Percentiles rank a stretch among this genome's conserved stretches.
Conservation (phyloP, 1,284 basidiomycete genomes). For the Phylloboletellus chloephorus region DNA sequence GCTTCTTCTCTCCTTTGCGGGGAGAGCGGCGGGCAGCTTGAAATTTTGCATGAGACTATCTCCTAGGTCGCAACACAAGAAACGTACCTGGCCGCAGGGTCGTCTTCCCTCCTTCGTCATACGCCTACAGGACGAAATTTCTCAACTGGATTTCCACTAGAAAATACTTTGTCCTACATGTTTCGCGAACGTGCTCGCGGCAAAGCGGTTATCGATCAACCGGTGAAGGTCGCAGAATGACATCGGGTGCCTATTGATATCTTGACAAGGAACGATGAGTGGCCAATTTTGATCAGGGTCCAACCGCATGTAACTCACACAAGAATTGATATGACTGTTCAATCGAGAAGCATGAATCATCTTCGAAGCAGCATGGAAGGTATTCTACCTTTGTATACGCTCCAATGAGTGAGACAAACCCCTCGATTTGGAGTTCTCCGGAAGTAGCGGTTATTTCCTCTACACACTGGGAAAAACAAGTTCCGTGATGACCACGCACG, state of each 20-base stretch:
- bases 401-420: slow-evolving; percentile 78
- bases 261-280: slow-evolving; percentile 37
- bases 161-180: slow-evolving; percentile 44
- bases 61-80: slow-evolving; percentile 8
- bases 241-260: slow-evolving; percentile 78
- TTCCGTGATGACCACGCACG: slow-evolving; percentile 34
- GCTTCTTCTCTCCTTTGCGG: slow-evolving; percentile 67
- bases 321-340: slow-evolving; percentile 74
- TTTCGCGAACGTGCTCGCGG: slow-evolving; percentile 63
- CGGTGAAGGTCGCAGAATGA: slow-evolving; percentile 64
- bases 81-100: slow-evolving; percentile 41
- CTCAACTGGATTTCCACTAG: slow-evolving; percentile 1
- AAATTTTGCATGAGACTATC: slow-evolving; percentile 13
- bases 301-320: slow-evolving; percentile 45
- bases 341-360: slow-evolving; percentile 11
- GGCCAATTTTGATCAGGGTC: slow-evolving; percentile 5
- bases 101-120: slow-evolving; percentile 55
- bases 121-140: slow-evolving; percentile 40
- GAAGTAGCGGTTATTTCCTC: slow-evolving; percentile 54
- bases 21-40: slow-evolving; percentile 62
- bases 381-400: slow-evolving; percentile 60
- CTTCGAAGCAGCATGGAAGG: slow-evolving; percentile 17
- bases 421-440: slow-evolving; percentile 56
- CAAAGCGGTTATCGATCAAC: slow-evolving; percentile 62
- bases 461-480: slow-evolving; percentile 37